Evolutionary conservation across 2,329 filamentous ascomycete species (phyloP).

Genomic region (Phyllosticta ampelicida): DNA sequence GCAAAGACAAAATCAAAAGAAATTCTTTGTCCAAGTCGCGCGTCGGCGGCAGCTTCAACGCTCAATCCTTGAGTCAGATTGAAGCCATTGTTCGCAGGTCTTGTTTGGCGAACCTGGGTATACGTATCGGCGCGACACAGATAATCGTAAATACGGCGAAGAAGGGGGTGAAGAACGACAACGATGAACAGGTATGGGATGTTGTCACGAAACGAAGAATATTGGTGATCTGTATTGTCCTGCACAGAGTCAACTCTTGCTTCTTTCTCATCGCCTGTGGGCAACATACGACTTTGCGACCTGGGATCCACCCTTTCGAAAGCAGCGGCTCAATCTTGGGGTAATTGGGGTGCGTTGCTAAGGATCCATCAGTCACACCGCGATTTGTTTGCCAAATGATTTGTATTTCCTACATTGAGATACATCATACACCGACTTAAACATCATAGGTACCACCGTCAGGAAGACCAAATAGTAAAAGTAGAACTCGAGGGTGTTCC

Average conservation of each 20-base stretch:
- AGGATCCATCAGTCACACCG: neutral
- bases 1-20: constrained; percentile 80
- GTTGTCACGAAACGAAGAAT: constrained; percentile 73
- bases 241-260: constrained; percentile 24
- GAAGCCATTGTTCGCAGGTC: constrained; percentile 16
- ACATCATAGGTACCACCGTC: constrained; percentile 68
- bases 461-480: constrained; percentile 64
- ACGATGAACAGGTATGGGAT: constrained; percentile 69
- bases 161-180: constrained; percentile 65
- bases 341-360: constrained; percentile 76
- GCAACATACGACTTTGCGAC: constrained; percentile 64
- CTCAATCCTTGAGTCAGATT: constrained; percentile 31
- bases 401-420: constrained; percentile 53
- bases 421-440: constrained; percentile 77
- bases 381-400: neutral
- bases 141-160: constrained; percentile 61
- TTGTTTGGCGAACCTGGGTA: constrained; percentile 30
- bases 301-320: constrained; percentile 79
- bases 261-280: neutral
- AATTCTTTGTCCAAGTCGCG: constrained; percentile 51
- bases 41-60: constrained; percentile 42
- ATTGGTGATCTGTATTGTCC: constrained; percentile 88
- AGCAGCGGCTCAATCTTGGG: constrained; percentile 60
- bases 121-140: constrained; percentile 35
- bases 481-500: constrained; percentile 78